Evolutionary conservation across 371 early-diverging fungal genomes (phyloP).

Genomic region (Mycotypha africana): DNA sequence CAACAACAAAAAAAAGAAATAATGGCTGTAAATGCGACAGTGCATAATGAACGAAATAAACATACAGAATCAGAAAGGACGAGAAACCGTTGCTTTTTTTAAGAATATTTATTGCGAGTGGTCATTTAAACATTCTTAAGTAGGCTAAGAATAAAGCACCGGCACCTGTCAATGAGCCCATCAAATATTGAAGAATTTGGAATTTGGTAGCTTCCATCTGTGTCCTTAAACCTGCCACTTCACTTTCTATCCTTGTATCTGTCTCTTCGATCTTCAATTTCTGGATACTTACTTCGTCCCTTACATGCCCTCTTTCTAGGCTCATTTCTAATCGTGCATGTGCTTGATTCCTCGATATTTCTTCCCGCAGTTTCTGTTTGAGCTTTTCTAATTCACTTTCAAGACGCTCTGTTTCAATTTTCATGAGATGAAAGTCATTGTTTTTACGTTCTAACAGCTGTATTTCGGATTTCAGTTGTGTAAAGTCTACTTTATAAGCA

Average conservation of each 20-base stretch:
- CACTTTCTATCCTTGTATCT: constrained; percentile 85
- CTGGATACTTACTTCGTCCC: constrained; percentile 80
- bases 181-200: constrained; percentile 81
- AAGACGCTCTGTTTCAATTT: constrained; percentile 78
- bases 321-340: constrained; percentile 85
- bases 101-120: too few species aligned
- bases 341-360: constrained; percentile 83
- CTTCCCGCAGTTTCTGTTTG: constrained; percentile 76
- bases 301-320: constrained; percentile 84
- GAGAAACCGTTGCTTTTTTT: too few species aligned
- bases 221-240: constrained; percentile 81
- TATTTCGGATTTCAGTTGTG: constrained; percentile 85
- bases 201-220: constrained; percentile 92
- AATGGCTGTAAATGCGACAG: too few species aligned
- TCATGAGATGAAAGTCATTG: constrained; percentile 86
- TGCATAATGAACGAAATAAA: too few species aligned
- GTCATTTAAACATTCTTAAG: constrained; percentile 50
- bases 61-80: neutral
- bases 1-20: too few species aligned
- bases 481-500: constrained; percentile 88
- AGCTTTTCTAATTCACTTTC: constrained; percentile 77
- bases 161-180: constrained; percentile 79
- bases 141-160: constrained; percentile 74
- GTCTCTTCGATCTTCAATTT: constrained; percentile 86
- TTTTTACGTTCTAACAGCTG: constrained; percentile 85